Base-by-base conservation (phyloP, 495 filamentous ascomycete genomes). In the Cercophora sp. region DNA sequence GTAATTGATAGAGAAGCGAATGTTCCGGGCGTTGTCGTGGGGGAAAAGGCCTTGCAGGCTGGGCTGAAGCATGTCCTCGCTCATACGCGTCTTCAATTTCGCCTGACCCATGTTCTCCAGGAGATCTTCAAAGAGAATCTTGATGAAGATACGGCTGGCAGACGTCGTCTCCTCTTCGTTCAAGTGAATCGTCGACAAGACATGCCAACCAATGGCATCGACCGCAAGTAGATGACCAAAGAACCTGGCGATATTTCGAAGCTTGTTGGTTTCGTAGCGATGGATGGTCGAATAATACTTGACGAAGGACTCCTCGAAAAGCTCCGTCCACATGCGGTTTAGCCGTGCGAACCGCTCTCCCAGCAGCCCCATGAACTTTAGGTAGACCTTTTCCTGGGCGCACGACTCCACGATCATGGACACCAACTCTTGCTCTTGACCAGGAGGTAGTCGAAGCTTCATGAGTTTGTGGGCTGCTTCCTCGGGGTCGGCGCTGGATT, bases 251-350 rank as follows among this genome's bases (percentile, higher is more conserved):
- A 97, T 91, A 65, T 96, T 99, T 45, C 93, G 85, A 15, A 99
- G 77, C 41, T 86, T 82, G 65, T 96, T 96, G 9, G 90, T 96
- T 65, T 96, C 93, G 61, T 93, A 92, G 16, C 94, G 85, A 69
- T 99, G 93, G 56, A 97, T 97, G 0, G 91, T 96, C 47, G 95
- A 89, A 72, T 96, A 97, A 67, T 96, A 96, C 54, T 91, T 90
- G 51, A 82, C 79, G 59, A 99, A 99, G 9, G 84, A 79, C 54
- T 85, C 77, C 63, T 96, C 89, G 55, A 96, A 96, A 2, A 96
- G 78, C 44, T 95, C 90, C 10, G 79, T 87, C 93, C 94, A 97
- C 45, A 96, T 74, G 5, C 94, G 83, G 61, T 97, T 97, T 57
- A 99, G 81, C 65, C 94, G 95, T 44, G 90, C 87, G 64, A 99